A percentile compares a stretch with the other conserved stretches of the same genome.
Evolutionary conservation across 345 rosid species (phyloP).

Genomic region (Rhizophora apiculata): DNA sequence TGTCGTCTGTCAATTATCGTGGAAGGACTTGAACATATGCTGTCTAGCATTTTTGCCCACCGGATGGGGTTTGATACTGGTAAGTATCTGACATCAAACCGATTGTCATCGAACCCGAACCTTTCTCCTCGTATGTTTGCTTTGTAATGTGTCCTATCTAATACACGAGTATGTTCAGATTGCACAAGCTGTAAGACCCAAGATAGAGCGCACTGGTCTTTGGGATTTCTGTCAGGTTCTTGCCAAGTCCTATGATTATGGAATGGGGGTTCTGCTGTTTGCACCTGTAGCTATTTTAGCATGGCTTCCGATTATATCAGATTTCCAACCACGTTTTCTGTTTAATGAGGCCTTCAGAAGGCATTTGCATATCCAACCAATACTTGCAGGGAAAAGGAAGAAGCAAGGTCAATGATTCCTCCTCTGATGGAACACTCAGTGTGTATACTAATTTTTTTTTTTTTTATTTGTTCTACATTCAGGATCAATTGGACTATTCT

Average conservation of each 20-base stretch:
- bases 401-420: constrained; percentile 4
- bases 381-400: constrained; percentile 84
- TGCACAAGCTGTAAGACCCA: constrained; percentile 86
- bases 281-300: constrained; percentile 83
- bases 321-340: constrained; percentile 86
- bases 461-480: no score
- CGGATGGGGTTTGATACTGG: constrained; percentile 95
- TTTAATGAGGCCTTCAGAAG: constrained; percentile 85
- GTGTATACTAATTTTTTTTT: no score
- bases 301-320: constrained; percentile 85
- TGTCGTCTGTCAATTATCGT: constrained; percentile 59
- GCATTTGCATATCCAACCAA: constrained; percentile 81
- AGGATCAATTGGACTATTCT: no score
- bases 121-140: background rate
- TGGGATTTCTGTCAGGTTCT: constrained; percentile 81
- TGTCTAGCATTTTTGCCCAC: constrained; percentile 90
- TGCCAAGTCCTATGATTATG: constrained; percentile 81
- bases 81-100: constrained; percentile 21
- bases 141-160: background rate
- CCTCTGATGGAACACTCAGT: no score
- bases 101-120: background rate
- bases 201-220: constrained; percentile 58
- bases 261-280: constrained; percentile 83
- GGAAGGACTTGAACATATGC: constrained; percentile 71
- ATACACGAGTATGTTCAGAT: constrained; percentile 40